Evolutionary conservation across 805 yeast species (phyloP).

Genomic region (Yarrowia yakushimensis): DNA sequence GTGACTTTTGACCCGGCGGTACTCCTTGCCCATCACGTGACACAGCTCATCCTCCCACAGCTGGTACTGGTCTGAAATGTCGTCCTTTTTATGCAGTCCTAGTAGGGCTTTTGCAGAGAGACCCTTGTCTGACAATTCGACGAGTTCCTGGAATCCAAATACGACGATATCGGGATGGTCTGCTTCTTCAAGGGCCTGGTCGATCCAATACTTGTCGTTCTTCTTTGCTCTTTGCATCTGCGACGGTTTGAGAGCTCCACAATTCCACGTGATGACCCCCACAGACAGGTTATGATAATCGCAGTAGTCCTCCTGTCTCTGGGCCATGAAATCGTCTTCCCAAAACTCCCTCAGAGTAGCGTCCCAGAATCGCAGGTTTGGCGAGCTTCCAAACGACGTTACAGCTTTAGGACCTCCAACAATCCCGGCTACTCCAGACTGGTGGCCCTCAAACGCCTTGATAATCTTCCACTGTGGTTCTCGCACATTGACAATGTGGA

Average conservation of each 20-base stretch:
- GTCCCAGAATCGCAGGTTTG: slow-evolving; percentile 36
- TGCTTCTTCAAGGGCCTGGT: slow-evolving; percentile 30
- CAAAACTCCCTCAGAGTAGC: slow-evolving; percentile 38
- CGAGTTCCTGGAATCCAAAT: slow-evolving; percentile 85
- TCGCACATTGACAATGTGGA: slow-evolving; percentile 37
- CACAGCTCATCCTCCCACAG: slow-evolving; percentile 39
- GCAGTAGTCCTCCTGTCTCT: slow-evolving; percentile 35
- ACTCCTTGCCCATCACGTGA: slow-evolving; percentile 39
- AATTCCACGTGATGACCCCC: slow-evolving; percentile 42
- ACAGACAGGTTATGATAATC: slow-evolving; percentile 33
- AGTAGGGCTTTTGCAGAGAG: slow-evolving; percentile 56
- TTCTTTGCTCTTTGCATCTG: slow-evolving; percentile 31
- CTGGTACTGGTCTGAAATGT: slow-evolving; percentile 35
- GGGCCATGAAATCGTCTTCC: slow-evolving; percentile 35
- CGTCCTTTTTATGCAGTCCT: slow-evolving; percentile 50
- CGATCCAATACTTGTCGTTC: slow-evolving; percentile 30
- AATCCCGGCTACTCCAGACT: slow-evolving; percentile 32
- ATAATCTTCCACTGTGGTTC: slow-evolving; percentile 37
- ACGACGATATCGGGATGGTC: slow-evolving; percentile 64
- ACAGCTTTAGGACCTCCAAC: slow-evolving; percentile 27
- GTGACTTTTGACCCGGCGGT: slow-evolving; percentile 62
- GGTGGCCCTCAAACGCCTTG: slow-evolving; percentile 42
- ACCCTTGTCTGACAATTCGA: slow-evolving; percentile 82
- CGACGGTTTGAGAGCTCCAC: slow-evolving; percentile 41
- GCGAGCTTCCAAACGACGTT: slow-evolving; percentile 17